Percentiles rank a stretch among this genome's conserved stretches.
Conservation (phyloP, 1,139 yeast species). For the Kurtzmaniella quercitrusa region DNA sequence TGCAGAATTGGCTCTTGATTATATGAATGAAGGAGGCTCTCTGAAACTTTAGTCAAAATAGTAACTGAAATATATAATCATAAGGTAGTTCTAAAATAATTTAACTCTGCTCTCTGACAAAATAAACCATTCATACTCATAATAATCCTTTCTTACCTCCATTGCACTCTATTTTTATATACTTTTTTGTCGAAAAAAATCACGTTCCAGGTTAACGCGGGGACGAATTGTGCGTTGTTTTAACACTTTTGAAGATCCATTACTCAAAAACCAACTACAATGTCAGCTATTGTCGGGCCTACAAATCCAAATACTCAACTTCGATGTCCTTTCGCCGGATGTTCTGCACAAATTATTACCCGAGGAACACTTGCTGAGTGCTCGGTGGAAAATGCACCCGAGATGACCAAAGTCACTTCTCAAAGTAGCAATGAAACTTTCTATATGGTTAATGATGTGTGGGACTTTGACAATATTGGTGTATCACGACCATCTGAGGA, state of each 20-base stretch:
- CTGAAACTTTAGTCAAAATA: neutral
- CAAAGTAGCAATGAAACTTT: neutral
- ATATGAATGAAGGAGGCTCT: constrained; percentile 9
- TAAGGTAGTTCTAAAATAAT: too few species aligned
- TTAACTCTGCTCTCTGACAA: too few species aligned
- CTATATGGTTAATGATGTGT: constrained; percentile 42
- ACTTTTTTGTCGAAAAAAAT: too few species aligned
- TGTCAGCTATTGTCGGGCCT: neutral
- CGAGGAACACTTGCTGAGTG: constrained; percentile 13
- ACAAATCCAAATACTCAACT: constrained; percentile 7
- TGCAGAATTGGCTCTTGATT: constrained; percentile 31
- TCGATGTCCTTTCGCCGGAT: constrained; percentile 35
- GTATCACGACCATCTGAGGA: constrained; percentile 51
- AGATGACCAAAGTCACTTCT: constrained; percentile 21
- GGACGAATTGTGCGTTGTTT: neutral
- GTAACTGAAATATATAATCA: neutral
- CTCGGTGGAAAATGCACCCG: constrained; percentile 25
- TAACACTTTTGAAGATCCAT: neutral
- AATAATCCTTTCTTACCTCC: too few species aligned
- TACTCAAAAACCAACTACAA: neutral
- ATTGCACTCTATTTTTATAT: too few species aligned
- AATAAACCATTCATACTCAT: too few species aligned
- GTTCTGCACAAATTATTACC: constrained; percentile 34
- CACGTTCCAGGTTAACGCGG: too few species aligned
- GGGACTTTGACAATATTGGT: constrained; percentile 78